phyloP scores from a whole-genome alignment of 2,329 filamentous ascomycete genomes.

The Aspergillus caelatus region DNA sequence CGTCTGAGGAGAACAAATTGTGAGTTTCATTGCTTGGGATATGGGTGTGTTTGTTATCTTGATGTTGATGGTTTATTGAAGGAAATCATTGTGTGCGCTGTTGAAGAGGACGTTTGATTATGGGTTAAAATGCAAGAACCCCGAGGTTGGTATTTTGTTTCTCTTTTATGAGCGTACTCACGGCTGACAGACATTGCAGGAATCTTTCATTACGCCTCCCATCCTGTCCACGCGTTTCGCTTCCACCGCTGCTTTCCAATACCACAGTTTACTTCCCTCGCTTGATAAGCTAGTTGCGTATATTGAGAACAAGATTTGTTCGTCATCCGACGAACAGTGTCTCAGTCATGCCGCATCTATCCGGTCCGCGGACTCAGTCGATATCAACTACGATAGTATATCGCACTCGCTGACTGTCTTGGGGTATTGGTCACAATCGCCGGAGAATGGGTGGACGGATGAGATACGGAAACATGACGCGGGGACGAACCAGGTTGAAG shows the following conservation, averaged over 20 bases:
- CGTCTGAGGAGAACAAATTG: background rate
- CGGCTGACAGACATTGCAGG: conserved; percentile 32
- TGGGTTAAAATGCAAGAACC: conserved; percentile 57
- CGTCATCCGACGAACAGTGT: conserved; percentile 54
- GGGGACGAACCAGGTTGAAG: conserved; percentile 65
- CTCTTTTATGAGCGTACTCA: background rate
- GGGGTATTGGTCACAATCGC: conserved; percentile 59
- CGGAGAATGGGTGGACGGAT: conserved; percentile 51
- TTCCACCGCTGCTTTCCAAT: conserved; percentile 68
- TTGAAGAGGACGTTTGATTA: conserved; percentile 61
- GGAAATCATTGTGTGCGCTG: conserved; percentile 59
- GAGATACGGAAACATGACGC: conserved; percentile 35
- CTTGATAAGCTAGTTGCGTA: conserved; percentile 60
- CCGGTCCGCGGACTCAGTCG: conserved; percentile 64
- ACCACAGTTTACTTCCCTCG: conserved; percentile 66
- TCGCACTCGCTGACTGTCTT: conserved; percentile 68
- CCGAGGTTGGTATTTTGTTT: conserved; percentile 43
- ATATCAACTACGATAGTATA: conserved; percentile 75
- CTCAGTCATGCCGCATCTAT: conserved; percentile 51
- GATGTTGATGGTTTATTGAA: conserved; percentile 24
- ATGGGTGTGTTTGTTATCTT: background rate
- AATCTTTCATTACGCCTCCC: conserved; percentile 65
- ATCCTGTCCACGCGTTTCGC: conserved; percentile 62
- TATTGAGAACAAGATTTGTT: conserved; percentile 57
- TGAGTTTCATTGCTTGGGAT: background rate